Evolutionary conservation across 2,329 filamentous ascomycete species (phyloP).

Genomic region (Phialophora expanda): DNA sequence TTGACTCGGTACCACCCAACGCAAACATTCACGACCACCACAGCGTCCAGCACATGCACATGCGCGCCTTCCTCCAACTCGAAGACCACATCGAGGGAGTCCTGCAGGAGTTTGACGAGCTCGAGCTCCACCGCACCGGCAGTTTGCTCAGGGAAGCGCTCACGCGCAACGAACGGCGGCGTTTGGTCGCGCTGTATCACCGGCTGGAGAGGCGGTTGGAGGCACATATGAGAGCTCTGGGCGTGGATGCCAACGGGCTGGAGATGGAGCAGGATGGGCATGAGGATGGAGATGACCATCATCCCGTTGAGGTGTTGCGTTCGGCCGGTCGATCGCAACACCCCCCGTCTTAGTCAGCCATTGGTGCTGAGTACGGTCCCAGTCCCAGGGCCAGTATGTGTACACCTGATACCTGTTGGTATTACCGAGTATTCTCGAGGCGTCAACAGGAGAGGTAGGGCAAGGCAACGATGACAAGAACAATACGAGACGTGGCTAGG

Average conservation of each 20-base stretch:
- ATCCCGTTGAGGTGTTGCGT: background rate
- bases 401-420: too few relatives aligned
- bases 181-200: background rate
- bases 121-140: constrained; percentile 4
- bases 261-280: background rate
- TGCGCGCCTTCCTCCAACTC: constrained; percentile 1
- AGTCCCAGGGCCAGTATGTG: too few relatives aligned
- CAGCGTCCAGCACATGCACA: background rate
- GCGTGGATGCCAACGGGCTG: background rate
- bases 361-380: background rate
- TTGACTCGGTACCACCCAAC: background rate
- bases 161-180: constrained; percentile 3
- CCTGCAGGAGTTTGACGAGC: background rate
- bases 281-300: background rate
- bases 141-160: constrained; percentile 13
- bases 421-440: too few relatives aligned
- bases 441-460: too few relatives aligned
- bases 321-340: background rate
- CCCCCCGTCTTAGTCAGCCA: background rate
- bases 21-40: background rate
- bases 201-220: background rate
- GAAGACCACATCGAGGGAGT: constrained; percentile 10
- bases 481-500: too few relatives aligned
- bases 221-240: background rate
- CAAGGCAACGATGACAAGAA: too few relatives aligned